Evolutionary conservation across 306 rosid species (phyloP).

Genomic region (Calophaca sinica): DNA sequence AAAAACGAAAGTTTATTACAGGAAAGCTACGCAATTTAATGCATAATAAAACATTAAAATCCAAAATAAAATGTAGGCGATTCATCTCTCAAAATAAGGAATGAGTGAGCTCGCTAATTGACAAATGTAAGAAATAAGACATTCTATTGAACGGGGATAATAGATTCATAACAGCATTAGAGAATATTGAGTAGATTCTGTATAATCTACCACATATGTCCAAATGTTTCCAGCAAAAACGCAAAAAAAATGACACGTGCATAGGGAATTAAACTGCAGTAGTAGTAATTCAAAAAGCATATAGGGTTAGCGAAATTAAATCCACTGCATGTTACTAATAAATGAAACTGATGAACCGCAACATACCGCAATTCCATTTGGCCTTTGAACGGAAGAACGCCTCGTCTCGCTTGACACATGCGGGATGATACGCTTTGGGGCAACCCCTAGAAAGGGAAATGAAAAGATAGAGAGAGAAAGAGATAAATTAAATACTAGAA

Average conservation of each 20-base stretch:
- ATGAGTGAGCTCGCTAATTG: not conserved
- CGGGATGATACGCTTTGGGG: conserved; percentile 95
- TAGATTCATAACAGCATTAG: conserved; percentile 15
- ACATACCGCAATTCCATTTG: conserved; percentile 97
- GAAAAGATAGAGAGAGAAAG: not conserved
- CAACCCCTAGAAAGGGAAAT: conserved; percentile 68
- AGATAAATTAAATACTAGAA: not conserved
- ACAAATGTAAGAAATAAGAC: conserved; percentile 24
- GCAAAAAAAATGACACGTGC: conserved; percentile 24
- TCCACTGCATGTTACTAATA: conserved; percentile 6
- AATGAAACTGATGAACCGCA: conserved; percentile 15
- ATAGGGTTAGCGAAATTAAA: conserved; percentile 1
- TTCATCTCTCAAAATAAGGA: conserved; percentile 29
- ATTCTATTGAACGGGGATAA: not conserved
- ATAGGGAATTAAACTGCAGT: conserved; percentile 18
- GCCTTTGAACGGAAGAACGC: conserved; percentile 90
- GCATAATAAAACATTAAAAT: conserved; percentile 30
- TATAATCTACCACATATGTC: not conserved
- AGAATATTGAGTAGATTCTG: conserved; percentile 29
- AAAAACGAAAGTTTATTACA: conserved; percentile 7
- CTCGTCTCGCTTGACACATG: conserved; percentile 95
- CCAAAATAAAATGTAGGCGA: not conserved
- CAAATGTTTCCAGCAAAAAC: conserved; percentile 20
- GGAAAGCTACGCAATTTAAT: conserved; percentile 11
- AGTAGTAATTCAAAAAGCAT: not conserved